phyloP scores from a whole-genome alignment of 2,329 filamentous ascomycete genomes.

The Alternaria solani region DNA sequence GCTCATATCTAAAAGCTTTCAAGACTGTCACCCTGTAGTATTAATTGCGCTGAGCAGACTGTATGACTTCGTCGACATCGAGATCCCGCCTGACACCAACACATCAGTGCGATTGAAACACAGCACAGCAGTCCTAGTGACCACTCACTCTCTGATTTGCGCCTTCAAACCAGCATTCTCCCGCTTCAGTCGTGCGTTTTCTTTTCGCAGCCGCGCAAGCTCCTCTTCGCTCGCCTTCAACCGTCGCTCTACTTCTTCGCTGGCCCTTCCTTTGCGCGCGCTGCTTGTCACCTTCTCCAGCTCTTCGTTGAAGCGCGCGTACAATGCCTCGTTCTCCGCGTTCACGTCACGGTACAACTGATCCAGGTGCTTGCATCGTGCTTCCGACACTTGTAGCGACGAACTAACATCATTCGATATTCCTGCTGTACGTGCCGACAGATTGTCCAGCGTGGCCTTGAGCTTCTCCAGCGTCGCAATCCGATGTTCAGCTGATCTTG shows the following conservation, averaged over 20 bases:
- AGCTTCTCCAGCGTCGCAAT: constrained; percentile 74
- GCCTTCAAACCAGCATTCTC: constrained; percentile 75
- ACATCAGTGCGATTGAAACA: not conserved
- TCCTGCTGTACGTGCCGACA: constrained; percentile 45
- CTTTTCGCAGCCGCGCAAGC: constrained; percentile 77
- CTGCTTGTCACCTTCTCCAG: constrained; percentile 78
- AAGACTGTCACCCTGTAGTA: not conserved
- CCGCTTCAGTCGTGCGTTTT: constrained; percentile 82
- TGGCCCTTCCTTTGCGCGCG: constrained; percentile 76
- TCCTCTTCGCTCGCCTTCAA: constrained; percentile 81
- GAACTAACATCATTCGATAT: constrained; percentile 76
- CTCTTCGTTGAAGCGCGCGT: constrained; percentile 92
- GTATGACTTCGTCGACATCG: constrained; percentile 12
- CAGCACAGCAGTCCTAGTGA: constrained; percentile 9
- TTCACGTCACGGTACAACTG: constrained; percentile 87
- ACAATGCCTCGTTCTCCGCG: constrained; percentile 91
- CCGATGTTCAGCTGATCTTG: constrained; percentile 59
- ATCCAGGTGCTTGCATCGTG: constrained; percentile 81
- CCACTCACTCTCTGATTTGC: constrained; percentile 56
- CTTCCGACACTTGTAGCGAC: constrained; percentile 76
- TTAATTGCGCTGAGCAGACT: constrained; percentile 8
- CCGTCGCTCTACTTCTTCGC: constrained; percentile 76
- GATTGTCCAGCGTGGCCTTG: constrained; percentile 54
- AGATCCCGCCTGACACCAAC: not conserved
- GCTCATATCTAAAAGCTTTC: not conserved